These are phyloP conservation scores for Tolypocladium ophioglossoides DNA, from an alignment of 2,329 filamentous ascomycete genomes.

Conservation along the genomic window DNA sequence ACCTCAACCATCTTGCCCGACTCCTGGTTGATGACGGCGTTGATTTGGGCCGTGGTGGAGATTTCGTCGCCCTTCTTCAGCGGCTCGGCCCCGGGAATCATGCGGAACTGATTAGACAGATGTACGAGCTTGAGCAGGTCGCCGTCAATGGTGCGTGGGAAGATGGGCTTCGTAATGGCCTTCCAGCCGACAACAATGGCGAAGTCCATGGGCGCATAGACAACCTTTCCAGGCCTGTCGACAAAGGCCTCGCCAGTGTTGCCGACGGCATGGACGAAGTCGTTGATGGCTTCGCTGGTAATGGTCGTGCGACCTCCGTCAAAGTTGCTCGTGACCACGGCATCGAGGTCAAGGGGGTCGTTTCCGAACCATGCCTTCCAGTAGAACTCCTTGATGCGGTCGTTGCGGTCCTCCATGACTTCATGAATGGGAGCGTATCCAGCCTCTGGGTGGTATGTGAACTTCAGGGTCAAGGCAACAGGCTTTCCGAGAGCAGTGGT, in stretches of 20 bases:
- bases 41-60: conserved; percentile 88
- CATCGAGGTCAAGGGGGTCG: conserved; percentile 73
- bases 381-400: conserved; percentile 99
- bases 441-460: conserved; percentile 88
- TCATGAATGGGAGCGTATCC: conserved; percentile 97
- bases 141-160: conserved; percentile 91
- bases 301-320: conserved; percentile 82
- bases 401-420: conserved; percentile 91
- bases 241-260: conserved; percentile 98
- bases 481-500: conserved; percentile 76
- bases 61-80: conserved; percentile 92
- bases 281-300: conserved; percentile 86
- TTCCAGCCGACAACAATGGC: conserved; percentile 98
- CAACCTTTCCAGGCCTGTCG: conserved; percentile 84
- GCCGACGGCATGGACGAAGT: conserved; percentile 97
- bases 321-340: conserved; percentile 76
- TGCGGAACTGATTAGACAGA: conserved; percentile 94
- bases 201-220: conserved; percentile 97
- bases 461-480: conserved; percentile 74
- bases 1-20: conserved; percentile 99
- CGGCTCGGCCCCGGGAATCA: conserved; percentile 91
- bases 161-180: conserved; percentile 98
- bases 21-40: conserved; percentile 95
- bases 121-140: conserved; percentile 94
- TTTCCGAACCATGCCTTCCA: conserved; percentile 96